A percentile compares a stretch with the other conserved stretches of the same genome.
These are phyloP conservation scores for Peronosclerospora sorghi DNA, from an alignment of 352 stramenopile genomes.

Conservation along the genomic window DNA sequence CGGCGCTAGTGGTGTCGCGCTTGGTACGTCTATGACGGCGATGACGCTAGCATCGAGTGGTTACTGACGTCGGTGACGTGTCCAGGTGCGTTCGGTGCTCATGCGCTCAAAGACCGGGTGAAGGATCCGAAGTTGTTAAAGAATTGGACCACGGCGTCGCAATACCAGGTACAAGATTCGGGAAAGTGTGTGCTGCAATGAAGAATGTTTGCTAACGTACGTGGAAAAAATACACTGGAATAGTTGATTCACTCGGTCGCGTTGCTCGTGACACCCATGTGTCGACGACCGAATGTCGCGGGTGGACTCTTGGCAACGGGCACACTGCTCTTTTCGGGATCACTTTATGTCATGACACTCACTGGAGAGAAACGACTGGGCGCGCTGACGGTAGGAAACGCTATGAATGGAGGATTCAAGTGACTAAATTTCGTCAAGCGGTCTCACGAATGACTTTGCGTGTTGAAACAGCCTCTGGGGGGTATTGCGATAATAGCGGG, in stretches of 20 bases:
- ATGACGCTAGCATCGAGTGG: not conserved
- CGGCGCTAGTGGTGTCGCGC: conserved; percentile 46
- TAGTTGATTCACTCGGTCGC: conserved; percentile 65
- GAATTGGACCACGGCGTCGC: conserved; percentile 72
- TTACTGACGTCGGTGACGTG: no score
- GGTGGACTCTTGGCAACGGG: conserved; percentile 50
- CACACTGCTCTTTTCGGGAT: conserved; percentile 68
- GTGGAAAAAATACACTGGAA: no score
- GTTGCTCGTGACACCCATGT: conserved; percentile 53
- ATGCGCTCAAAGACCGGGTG: conserved; percentile 51
- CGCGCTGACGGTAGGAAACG: conserved; percentile 43
- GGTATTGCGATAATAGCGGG: conserved; percentile 56
- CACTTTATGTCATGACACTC: conserved; percentile 68
- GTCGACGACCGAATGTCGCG: conserved; percentile 41
- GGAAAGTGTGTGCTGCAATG: no score
- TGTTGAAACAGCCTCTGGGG: conserved; percentile 41
- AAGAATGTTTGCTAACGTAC: no score
- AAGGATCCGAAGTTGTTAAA: conserved; percentile 75
- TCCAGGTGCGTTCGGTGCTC: conserved; percentile 66
- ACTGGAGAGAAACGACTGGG: conserved; percentile 65
- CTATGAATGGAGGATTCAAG: no score
- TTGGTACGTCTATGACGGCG: conserved; percentile 22
- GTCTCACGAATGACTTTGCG: no score
- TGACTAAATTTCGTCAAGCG: no score
- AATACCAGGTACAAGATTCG: conserved; percentile 84